Percentiles rank a stretch among this genome's conserved stretches.
These are phyloP conservation scores for Remersonia thermophila DNA, from an alignment of 2,329 filamentous ascomycete species.

Conservation along the genomic window DNA sequence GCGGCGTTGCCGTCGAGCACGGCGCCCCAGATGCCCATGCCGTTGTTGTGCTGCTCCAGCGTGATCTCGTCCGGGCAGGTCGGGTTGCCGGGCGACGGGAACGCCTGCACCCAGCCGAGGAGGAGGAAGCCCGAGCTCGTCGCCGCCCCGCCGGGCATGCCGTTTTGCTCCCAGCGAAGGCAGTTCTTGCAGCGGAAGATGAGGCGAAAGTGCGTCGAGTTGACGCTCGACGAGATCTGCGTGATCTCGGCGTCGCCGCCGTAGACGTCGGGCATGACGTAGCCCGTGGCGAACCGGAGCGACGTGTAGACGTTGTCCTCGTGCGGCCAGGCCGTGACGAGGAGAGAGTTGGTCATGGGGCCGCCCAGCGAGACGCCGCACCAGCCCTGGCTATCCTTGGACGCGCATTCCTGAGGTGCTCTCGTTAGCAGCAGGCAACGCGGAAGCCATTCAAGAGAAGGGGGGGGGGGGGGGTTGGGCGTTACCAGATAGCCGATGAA, in stretches of 20 bases:
- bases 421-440: conserved; percentile 1
- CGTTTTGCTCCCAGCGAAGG: conserved; percentile 33
- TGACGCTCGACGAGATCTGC: conserved; percentile 41
- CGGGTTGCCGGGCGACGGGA: conserved; percentile 25
- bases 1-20: conserved; percentile 18
- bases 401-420: conserved; percentile 29
- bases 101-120: conserved; percentile 39
- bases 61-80: conserved; percentile 21
- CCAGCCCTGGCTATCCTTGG: conserved; percentile 34
- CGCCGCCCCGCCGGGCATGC: conserved; percentile 27
- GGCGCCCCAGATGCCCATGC: conserved; percentile 21
- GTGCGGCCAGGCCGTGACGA: conserved; percentile 41
- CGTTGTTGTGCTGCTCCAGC: conserved; percentile 23
- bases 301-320: conserved; percentile 36
- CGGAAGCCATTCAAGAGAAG: neutral
- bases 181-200: conserved; percentile 48
- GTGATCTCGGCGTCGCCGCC: conserved; percentile 44
- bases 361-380: conserved; percentile 39
- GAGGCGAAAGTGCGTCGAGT: conserved; percentile 41
- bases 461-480: neutral
- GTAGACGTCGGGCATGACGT: conserved; percentile 42
- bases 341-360: conserved; percentile 39
- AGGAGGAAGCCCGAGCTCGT: conserved; percentile 22
- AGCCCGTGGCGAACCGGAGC: conserved; percentile 41
- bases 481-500: conserved; percentile 42